These are phyloP conservation scores for Ceratobasidium sp. DNA, from an alignment of 1,284 basidiomycete species.

Conservation along the genomic window DNA sequence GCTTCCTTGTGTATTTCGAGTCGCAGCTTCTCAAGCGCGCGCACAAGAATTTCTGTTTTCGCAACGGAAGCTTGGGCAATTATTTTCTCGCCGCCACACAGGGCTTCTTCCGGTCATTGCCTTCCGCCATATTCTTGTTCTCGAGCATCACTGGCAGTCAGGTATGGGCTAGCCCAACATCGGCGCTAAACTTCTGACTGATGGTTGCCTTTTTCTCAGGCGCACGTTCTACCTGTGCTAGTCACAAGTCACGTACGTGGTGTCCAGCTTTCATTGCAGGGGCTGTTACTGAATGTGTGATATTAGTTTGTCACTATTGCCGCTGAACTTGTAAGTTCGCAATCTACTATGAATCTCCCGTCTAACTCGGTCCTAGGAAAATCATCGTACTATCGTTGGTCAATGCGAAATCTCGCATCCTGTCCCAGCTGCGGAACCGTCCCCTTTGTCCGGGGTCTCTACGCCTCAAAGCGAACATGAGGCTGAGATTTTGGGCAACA, in stretches of 20 bases:
- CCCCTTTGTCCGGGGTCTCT: slow-evolving; percentile 50
- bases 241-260: slow-evolving; percentile 90
- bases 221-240: slow-evolving; percentile 88
- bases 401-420: slow-evolving; percentile 99
- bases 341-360: slow-evolving; percentile 41
- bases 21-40: slow-evolving; percentile 87
- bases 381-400: slow-evolving; percentile 85
- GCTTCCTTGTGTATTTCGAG: slow-evolving; percentile 92
- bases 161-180: slow-evolving; percentile 53
- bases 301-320: slow-evolving; percentile 86
- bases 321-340: slow-evolving; percentile 80
- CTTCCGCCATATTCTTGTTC: slow-evolving; percentile 96
- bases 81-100: slow-evolving; percentile 90
- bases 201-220: slow-evolving; percentile 60
- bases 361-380: slow-evolving; percentile 65
- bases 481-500: slow-evolving; percentile 42
- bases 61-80: slow-evolving; percentile 89
- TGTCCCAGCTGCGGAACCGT: slow-evolving; percentile 60
- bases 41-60: slow-evolving; percentile 92
- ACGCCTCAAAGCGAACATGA: slow-evolving; percentile 44
- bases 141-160: slow-evolving; percentile 89
- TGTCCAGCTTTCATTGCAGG: background rate
- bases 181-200: slow-evolving; percentile 19
- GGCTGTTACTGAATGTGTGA: background rate
- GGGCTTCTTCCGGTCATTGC: slow-evolving; percentile 87